Conservation (phyloP, 2,329 filamentous ascomycete species). For the Trichophyton verrucosum region DNA sequence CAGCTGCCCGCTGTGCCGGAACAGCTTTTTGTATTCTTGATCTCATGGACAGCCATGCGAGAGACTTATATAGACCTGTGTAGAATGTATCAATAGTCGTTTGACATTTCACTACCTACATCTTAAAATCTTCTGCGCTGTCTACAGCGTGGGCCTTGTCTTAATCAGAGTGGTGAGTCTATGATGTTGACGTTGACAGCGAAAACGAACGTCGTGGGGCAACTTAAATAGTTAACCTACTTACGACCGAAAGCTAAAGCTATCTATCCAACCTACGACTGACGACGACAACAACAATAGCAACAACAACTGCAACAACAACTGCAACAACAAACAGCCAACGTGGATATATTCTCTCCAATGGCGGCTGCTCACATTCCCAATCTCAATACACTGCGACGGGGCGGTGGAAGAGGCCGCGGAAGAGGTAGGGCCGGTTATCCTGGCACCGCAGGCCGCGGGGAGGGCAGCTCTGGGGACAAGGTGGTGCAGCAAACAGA, state of each 20-base stretch:
- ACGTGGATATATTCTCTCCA: background rate
- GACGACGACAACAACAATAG: background rate
- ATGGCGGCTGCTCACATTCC: slow-evolving; percentile 69
- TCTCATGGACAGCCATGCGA: background rate
- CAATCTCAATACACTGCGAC: slow-evolving; percentile 55
- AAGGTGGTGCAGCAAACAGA: slow-evolving; percentile 77
- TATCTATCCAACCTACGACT: background rate
- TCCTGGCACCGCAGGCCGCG: slow-evolving; percentile 11
- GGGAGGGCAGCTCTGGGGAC: slow-evolving; percentile 42
- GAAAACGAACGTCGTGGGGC: background rate
- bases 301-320: background rate
- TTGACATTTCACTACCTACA: background rate
- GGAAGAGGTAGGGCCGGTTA: slow-evolving; percentile 35
- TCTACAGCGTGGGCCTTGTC: background rate
- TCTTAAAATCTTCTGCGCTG: background rate
- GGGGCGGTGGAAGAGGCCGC: slow-evolving; percentile 35
- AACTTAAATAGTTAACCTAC: no score
- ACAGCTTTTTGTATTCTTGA: slow-evolving; percentile 59
- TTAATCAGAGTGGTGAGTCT: background rate
- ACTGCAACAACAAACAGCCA: background rate
- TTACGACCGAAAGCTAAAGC: no score
- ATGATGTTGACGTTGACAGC: background rate
- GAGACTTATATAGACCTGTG: background rate
- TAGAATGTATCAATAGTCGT: background rate
- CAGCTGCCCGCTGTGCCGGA: slow-evolving; percentile 84